phyloP scores from a whole-genome alignment of 75 land plant species.

The Pinus albicaulis region DNA sequence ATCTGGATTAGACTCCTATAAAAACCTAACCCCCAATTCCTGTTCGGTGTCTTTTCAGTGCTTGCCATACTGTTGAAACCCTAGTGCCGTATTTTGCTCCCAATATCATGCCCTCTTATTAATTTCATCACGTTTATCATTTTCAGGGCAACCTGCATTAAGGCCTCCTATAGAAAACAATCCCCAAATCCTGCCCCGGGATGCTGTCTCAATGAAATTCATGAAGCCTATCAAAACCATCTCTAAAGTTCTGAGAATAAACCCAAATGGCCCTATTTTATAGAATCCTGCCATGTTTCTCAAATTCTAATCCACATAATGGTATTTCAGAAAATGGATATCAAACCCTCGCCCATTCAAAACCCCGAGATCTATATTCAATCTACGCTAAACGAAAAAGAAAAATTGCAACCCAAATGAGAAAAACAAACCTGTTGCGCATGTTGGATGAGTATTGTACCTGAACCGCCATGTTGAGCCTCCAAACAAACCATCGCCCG shows the following conservation, averaged over 20 bases:
- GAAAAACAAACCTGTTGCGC: conserved; percentile 3
- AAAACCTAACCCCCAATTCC: not conserved
- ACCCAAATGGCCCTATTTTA: not conserved
- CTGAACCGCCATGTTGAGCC: not conserved
- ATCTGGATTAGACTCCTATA: not conserved
- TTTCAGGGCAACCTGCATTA: no score
- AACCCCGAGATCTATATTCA: no score
- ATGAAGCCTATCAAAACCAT: no score
- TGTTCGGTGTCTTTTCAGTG: not conserved
- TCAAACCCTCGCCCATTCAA: no score
- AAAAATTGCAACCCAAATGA: no score
- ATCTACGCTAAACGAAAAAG: not conserved
- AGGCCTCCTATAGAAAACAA: not conserved
- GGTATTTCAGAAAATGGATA: not conserved
- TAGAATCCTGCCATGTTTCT: not conserved
- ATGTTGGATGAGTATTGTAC: conserved; percentile 5
- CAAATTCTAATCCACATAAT: not conserved
- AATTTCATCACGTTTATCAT: no score
- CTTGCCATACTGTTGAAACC: not conserved
- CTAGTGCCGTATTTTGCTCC: not conserved
- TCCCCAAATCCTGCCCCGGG: not conserved
- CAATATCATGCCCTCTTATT: no score
- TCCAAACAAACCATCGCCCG: not conserved
- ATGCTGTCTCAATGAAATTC: not conserved
- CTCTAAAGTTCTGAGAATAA: no score